Conservation (phyloP, 208 protist genomes). For the Acanthamoeba lugdunensis region DNA sequence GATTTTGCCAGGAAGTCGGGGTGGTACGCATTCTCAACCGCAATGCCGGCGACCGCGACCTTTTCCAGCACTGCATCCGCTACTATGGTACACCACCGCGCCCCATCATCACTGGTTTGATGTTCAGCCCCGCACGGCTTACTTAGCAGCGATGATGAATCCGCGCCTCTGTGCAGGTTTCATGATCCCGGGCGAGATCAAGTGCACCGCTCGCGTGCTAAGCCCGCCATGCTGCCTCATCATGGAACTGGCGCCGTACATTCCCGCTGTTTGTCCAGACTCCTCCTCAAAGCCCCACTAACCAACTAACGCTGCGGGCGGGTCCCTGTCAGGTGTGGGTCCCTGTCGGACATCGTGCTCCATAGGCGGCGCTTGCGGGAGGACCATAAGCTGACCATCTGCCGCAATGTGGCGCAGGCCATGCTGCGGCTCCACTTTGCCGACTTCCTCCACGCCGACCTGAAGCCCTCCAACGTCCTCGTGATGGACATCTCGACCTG, state of each 20-base stretch:
- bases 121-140: not conserved
- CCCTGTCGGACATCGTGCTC: conserved; percentile 5
- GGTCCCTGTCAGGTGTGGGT: not conserved
- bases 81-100: not conserved
- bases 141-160: not conserved
- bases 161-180: not conserved
- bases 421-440: conserved; percentile 17
- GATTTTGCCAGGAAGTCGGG: conserved; percentile 40
- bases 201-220: not conserved
- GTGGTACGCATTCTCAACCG: conserved; percentile 36
- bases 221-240: conserved; percentile 36
- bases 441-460: conserved; percentile 36
- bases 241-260: conserved; percentile 23
- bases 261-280: not conserved
- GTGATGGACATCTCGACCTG: conserved; percentile 36
- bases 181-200: conserved; percentile 5
- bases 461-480: conserved; percentile 21
- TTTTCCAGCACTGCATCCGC: conserved; percentile 26
- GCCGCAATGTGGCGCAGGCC: conserved; percentile 31
- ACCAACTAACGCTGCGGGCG: too few relatives aligned
- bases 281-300: too few relatives aligned
- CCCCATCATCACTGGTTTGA: not conserved
- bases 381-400: conserved; percentile 10
- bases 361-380: not conserved
- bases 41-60: not conserved